Evolutionary conservation across 225 moss, liverwort and hornwort genomes (phyloP).

Genomic region (Climacium dendroides): DNA sequence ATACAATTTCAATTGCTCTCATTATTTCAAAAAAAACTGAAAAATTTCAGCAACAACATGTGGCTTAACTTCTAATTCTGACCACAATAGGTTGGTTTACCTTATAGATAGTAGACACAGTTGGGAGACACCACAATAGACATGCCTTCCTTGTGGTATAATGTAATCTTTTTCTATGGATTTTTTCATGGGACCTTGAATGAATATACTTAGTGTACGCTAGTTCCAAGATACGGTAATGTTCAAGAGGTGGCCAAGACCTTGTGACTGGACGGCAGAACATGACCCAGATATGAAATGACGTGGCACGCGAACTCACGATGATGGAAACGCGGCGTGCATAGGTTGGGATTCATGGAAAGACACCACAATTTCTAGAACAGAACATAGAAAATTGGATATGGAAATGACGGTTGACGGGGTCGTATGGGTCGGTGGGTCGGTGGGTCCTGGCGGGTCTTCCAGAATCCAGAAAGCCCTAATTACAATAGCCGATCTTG

Average conservation of each 20-base stretch:
- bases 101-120: not conserved
- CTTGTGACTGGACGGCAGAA: not conserved
- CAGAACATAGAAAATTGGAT: not conserved
- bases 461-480: not conserved
- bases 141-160: not conserved
- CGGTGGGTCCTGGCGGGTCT: not conserved
- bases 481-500: not conserved
- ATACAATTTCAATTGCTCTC: no score
- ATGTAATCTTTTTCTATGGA: not conserved
- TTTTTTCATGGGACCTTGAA: not conserved
- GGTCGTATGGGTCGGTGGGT: not conserved
- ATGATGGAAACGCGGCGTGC: not conserved
- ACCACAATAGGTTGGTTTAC: no score
- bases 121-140: fast-evolving
- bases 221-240: not conserved
- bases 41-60: no score
- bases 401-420: not conserved
- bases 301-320: not conserved
- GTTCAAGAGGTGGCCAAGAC: not conserved
- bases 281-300: not conserved
- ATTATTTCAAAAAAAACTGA: no score
- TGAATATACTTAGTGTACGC: not conserved
- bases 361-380: not conserved
- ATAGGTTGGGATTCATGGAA: not conserved
- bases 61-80: no score